Evolutionary conservation across 1,284 basidiomycete species (phyloP).

Genomic region (Polyporus tsugae): DNA sequence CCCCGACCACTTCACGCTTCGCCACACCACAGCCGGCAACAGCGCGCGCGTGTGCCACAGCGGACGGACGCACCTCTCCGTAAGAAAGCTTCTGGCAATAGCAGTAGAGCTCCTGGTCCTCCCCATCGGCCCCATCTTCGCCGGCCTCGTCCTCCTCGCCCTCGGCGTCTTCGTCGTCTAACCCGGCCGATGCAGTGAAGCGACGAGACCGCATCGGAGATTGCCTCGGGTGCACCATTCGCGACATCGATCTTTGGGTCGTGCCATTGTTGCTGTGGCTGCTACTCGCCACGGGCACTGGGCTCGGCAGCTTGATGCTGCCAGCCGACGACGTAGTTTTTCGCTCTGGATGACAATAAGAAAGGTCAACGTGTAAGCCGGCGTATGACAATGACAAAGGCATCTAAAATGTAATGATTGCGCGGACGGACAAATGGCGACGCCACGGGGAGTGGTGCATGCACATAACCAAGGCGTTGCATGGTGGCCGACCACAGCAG

Average conservation of each 20-base stretch:
- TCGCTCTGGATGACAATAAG: constrained; percentile 32
- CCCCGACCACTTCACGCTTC: constrained; percentile 10
- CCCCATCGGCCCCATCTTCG: constrained; percentile 56
- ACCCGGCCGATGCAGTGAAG: constrained; percentile 47
- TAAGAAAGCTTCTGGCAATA: constrained; percentile 72
- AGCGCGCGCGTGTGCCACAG: neutral
- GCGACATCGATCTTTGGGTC: constrained; percentile 34
- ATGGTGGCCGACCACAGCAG: neutral
- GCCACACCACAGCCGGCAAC: constrained; percentile 10
- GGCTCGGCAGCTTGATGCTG: constrained; percentile 48
- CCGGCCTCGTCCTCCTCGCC: constrained; percentile 51
- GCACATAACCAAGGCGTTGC: neutral
- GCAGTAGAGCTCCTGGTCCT: constrained; percentile 69
- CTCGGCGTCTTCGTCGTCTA: constrained; percentile 55
- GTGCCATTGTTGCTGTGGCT: constrained; percentile 16
- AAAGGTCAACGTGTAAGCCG: constrained; percentile 6
- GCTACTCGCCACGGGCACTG: constrained; percentile 37
- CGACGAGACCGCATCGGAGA: constrained; percentile 45
- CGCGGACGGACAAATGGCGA: neutral
- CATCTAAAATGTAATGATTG: neutral
- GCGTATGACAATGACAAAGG: constrained; percentile 11
- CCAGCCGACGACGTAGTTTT: constrained; percentile 36
- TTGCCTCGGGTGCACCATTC: constrained; percentile 41
- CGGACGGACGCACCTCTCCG: constrained; percentile 59
- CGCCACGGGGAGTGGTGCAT: neutral